phyloP scores from a whole-genome alignment of 2,329 filamentous ascomycete species.

The Trichoderma aggressivum region DNA sequence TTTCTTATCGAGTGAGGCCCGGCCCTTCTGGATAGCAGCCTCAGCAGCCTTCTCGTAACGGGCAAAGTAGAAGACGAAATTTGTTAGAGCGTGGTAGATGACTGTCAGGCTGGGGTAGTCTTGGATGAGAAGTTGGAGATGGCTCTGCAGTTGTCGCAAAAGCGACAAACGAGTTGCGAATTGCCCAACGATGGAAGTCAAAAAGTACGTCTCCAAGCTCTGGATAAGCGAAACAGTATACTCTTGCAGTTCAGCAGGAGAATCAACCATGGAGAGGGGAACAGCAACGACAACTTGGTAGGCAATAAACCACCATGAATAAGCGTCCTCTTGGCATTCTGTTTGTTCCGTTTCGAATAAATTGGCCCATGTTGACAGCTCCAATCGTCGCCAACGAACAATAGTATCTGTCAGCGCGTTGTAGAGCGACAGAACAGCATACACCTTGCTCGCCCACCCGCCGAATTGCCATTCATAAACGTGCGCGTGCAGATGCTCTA shows the following conservation, averaged over 20 bases:
- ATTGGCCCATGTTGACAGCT: constrained; percentile 87
- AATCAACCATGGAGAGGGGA: constrained; percentile 62
- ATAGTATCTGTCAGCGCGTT: constrained; percentile 76
- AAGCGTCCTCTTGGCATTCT: constrained; percentile 73
- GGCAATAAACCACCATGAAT: constrained; percentile 93
- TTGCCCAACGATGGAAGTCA: constrained; percentile 75
- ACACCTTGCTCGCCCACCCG: constrained; percentile 78
- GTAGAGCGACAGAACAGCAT: constrained; percentile 66
- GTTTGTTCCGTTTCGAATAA: constrained; percentile 80
- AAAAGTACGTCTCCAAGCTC: constrained; percentile 76
- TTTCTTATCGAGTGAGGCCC: constrained; percentile 76
- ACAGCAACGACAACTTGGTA: constrained; percentile 84
- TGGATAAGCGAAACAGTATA: constrained; percentile 70
- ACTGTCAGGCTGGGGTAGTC: constrained; percentile 57
- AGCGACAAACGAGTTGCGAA: constrained; percentile 70
- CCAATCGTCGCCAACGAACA: constrained; percentile 84
- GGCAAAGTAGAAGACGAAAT: constrained; percentile 73
- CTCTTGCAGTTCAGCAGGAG: constrained; percentile 54
- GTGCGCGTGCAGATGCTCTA: constrained; percentile 81
- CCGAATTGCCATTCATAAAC: constrained; percentile 91
- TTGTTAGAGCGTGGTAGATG: constrained; percentile 64
- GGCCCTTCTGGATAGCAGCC: constrained; percentile 64
- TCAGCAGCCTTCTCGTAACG: constrained; percentile 66
- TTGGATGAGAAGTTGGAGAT: constrained; percentile 59
- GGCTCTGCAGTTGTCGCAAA: constrained; percentile 60